Evolutionary conservation across 2,329 filamentous ascomycete species (phyloP).

Genomic region (Coleophoma crateriformis): DNA sequence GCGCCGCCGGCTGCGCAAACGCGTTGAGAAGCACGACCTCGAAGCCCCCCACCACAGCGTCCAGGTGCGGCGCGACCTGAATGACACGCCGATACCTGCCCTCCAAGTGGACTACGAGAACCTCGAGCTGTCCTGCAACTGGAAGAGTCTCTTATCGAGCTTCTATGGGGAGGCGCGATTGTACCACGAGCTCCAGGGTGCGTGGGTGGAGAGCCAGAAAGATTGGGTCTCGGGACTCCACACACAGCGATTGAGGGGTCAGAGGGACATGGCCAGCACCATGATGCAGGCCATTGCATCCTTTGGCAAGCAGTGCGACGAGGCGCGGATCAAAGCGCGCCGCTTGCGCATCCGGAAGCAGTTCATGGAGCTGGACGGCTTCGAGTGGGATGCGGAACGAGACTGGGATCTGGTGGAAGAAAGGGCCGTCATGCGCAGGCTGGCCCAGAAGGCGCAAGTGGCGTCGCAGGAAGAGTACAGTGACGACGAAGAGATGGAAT

Average conservation of each 20-base stretch:
- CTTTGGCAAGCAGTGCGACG: conserved; percentile 1
- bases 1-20: neutral
- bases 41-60: conserved; percentile 2
- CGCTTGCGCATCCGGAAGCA: conserved; percentile 5
- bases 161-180: conserved; percentile 8
- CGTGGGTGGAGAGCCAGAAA: conserved; percentile 1
- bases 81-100: conserved; percentile 8
- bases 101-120: conserved; percentile 2
- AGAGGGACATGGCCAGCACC: conserved; percentile 2
- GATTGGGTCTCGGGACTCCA: conserved; percentile 2
- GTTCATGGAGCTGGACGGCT: conserved; percentile 1
- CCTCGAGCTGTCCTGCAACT: conserved; percentile 4
- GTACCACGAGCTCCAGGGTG: conserved; percentile 1
- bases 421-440: neutral
- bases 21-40: neutral
- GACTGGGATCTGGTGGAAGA: conserved; percentile 3
- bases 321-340: conserved; percentile 3
- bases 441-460: conserved; percentile 1
- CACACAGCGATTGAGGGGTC: conserved; percentile 1
- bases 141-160: conserved; percentile 5
- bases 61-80: conserved; percentile 7
- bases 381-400: neutral
- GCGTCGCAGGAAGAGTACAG: conserved; percentile 1
- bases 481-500: neutral
- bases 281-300: conserved; percentile 4